Base-by-base conservation (phyloP, 2,329 filamentous ascomycete genomes). In the Helotiales sp. region DNA sequence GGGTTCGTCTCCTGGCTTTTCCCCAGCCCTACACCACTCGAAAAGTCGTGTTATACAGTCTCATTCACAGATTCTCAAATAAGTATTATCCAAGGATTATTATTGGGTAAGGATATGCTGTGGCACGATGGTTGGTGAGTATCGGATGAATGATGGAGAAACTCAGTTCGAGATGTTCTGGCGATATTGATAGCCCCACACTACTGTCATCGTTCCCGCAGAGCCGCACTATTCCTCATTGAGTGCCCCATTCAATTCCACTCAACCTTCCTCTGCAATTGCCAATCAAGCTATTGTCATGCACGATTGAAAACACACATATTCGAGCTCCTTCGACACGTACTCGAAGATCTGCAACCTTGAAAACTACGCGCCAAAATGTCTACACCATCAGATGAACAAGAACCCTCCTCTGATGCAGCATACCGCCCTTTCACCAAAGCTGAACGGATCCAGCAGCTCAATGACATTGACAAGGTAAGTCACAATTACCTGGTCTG, bases 371-470 rank as follows among this genome's bases (percentile, higher is more conserved):
- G 12, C 29, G 44, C 15, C 42, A 40, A 30, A 25, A 58, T 56
- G 52, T 47, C 49, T 54, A 56, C 56, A 3, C 50, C 46, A 34
- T 48, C 46, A 4, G 31, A 30, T 10, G 17, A 51, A 2, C 44
- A 50, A 22, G 61, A 55, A 47, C 40, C 19, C 5, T 15, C 40
- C 27, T 44, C 40, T 44, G 40, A 5, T 34, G 33, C 31, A 17
- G 50, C 54, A 29, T 65, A 71, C 52, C 63, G 70, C 40, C 68
- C 66, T n/a, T 89, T 93, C 64, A 89, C 85, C 9, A 82, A 88
- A 31, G 82, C 88, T 38, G 89, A 96, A 71, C 90, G 89, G 63
- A 91, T 96, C 63, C 80, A 87, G 57, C 90, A 96, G 68, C 83
- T 96, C 55, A 88, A 87, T 65, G 84, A 87, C 40, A 89, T 96